phyloP scores from a whole-genome alignment of 2,329 filamentous ascomycete genomes.

The Fusarium phyllophilum region DNA sequence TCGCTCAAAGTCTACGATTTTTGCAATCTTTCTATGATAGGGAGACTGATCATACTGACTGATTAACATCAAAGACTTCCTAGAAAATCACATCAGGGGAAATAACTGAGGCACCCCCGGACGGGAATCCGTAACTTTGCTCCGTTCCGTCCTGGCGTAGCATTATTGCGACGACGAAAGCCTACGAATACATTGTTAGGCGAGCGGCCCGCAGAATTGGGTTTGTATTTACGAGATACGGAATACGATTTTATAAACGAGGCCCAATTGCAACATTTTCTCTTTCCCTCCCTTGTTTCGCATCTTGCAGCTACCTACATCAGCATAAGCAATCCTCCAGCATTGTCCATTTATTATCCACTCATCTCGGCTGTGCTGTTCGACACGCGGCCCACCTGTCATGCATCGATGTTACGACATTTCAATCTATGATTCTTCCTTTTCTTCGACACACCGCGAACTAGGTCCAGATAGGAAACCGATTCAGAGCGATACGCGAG shows the following conservation, averaged over 20 bases:
- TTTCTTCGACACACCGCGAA: not conserved
- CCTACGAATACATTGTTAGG: not conserved
- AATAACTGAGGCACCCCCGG: not conserved
- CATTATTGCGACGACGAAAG: constrained; percentile 3
- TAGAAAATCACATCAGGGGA: not conserved
- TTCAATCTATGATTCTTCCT: constrained; percentile 24
- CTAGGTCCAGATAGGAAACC: not conserved
- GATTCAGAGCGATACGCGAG: constrained; percentile 5
- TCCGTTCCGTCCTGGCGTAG: not conserved
- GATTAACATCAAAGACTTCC: not conserved
- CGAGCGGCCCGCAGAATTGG: constrained; percentile 5
- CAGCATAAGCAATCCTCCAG: not conserved
- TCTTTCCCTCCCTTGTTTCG: not conserved
- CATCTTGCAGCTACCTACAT: not conserved
- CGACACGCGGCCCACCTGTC: not conserved
- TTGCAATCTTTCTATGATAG: not conserved
- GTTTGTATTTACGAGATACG: constrained; percentile 16
- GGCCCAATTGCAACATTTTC: constrained; percentile 11
- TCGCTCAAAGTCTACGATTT: not conserved
- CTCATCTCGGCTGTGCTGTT: not conserved
- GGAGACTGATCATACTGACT: not conserved
- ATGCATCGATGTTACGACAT: not conserved
- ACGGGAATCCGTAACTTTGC: not conserved
- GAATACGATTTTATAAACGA: constrained; percentile 10
- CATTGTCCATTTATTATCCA: not conserved